phyloP scores from a whole-genome alignment of 225 moss, liverwort and hornwort species.

The Marchantia polymorpha region DNA sequence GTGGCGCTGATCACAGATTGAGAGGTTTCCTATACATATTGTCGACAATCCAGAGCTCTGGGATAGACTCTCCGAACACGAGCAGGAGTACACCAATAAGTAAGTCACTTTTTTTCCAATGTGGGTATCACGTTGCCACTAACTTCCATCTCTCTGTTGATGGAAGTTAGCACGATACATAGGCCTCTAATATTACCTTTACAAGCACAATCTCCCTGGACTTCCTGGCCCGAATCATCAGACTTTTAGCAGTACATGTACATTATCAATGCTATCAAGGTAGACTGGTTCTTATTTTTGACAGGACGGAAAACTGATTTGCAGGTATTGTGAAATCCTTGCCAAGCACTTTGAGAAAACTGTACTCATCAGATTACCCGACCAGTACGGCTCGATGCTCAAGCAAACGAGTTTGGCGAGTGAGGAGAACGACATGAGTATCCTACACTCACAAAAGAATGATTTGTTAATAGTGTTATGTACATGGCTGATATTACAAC shows the following conservation, averaged over 20 bases:
- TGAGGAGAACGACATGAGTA: conserved; percentile 84
- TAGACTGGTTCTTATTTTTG: too few relatives aligned
- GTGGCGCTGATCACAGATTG: conserved; percentile 46
- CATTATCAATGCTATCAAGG: too few relatives aligned
- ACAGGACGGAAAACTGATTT: not conserved
- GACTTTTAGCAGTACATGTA: too few relatives aligned
- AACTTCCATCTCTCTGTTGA: too few relatives aligned
- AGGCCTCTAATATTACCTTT: too few relatives aligned
- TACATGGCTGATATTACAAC: too few relatives aligned
- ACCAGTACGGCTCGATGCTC: conserved; percentile 64
- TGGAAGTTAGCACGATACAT: not conserved
- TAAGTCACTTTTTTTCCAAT: not conserved
- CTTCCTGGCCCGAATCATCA: too few relatives aligned
- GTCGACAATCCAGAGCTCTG: conserved; percentile 54
- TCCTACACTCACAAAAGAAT: conserved; percentile 19
- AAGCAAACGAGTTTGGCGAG: conserved; percentile 65
- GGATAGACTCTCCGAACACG: conserved; percentile 60
- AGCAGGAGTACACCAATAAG: conserved; percentile 71
- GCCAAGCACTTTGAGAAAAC: conserved; percentile 75
- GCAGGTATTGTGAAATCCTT: conserved; percentile 57
- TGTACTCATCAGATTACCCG: conserved; percentile 64
- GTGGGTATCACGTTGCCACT: not conserved
- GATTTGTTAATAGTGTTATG: too few relatives aligned
- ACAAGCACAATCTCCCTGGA: too few relatives aligned
- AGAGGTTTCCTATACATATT: conserved; percentile 62